phyloP scores from a whole-genome alignment of 495 filamentous ascomycete genomes.

The Hypoxylon subgilvum region DNA sequence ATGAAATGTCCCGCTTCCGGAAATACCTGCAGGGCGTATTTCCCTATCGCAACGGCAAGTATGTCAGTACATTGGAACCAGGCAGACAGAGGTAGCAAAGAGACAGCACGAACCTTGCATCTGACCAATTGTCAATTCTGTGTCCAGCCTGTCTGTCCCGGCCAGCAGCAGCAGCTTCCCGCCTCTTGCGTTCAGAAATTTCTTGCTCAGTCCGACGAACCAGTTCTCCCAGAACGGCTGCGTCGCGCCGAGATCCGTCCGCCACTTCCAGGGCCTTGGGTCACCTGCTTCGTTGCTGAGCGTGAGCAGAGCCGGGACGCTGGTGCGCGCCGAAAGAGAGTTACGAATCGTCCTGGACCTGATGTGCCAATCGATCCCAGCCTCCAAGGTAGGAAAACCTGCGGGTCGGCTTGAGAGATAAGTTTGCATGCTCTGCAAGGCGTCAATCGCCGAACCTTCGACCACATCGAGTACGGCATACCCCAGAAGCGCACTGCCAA shows the following conservation, averaged over 20 bases:
- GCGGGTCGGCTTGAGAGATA: conserved; percentile 85
- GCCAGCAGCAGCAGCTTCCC: conserved; percentile 91
- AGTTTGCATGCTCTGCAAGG: conserved; percentile 91
- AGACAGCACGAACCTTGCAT: conserved; percentile 76
- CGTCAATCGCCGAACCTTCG: conserved; percentile 85
- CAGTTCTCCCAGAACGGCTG: conserved; percentile 93
- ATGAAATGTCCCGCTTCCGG: conserved; percentile 96
- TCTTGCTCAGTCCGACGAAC: conserved; percentile 85
- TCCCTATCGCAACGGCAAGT: conserved; percentile 63
- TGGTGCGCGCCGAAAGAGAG: conserved; percentile 75
- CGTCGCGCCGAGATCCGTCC: conserved; percentile 81
- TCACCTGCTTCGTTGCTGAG: conserved; percentile 43
- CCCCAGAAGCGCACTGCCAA: conserved; percentile 75
- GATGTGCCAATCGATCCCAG: conserved; percentile 93
- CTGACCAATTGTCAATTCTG: conserved; percentile 94
- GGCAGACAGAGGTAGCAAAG: not conserved
- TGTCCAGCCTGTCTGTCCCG: conserved; percentile 92
- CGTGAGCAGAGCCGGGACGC: conserved; percentile 82
- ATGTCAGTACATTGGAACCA: conserved; percentile 4
- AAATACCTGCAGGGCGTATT: conserved; percentile 94
- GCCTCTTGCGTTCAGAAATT: conserved; percentile 83
- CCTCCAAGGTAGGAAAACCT: conserved; percentile 72
- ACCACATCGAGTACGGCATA: conserved; percentile 96
- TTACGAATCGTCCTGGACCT: conserved; percentile 89
- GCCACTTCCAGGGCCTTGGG: conserved; percentile 74